Evolutionary conservation across 805 yeast species (phyloP), one percentile per base, ranked within the genome.

Genomic region (Komagataella mondaviorum): DNA sequence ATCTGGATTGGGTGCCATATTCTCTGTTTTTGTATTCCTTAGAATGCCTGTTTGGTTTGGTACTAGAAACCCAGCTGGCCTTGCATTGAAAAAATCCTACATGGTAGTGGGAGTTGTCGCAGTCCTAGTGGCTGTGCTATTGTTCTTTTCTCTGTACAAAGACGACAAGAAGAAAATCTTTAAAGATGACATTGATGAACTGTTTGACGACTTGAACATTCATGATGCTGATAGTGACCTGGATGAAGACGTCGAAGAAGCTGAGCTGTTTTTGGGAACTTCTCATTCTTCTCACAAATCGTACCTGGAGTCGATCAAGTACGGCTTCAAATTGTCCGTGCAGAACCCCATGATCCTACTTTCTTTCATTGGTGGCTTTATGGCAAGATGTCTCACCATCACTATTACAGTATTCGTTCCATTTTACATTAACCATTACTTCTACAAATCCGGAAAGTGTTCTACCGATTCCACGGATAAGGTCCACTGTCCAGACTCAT

Each of bases 1-100:
- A 49, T 71, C 85, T 16, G 88, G 88, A 0, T 59, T 78, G 16
- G 89, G 89, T 49, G 89, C 88, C 1, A 72, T 83, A 1, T 75
- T 80, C 54, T 72, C 87, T 0, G 87, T 81, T 0, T 59, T 75
- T 1, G 63, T 72, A 45, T 72, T 79, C 46, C 62, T 83, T 18
- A 75, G 87, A 12, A 63, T 83, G 18, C 88, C 88, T 0, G 71
- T 76, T 1, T 67, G 63, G 53, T 67, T 78, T 52, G 76, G 74
- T 10, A 59, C 64, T 17, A 55, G 58, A 8, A 52, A 58, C 12
- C 73, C 79, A 16, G 73, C 75, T 6, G 66, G 64, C 16, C 62
- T 58, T 5, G 75, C 81, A 1, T 60, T 83, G 51, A 69, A 70
- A 54, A 56, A 61, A 14, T 64, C 88, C 1, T 83, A 80, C 58